phyloP scores from a whole-genome alignment of 2,329 filamentous ascomycete genomes.

The Fusarium musae region DNA sequence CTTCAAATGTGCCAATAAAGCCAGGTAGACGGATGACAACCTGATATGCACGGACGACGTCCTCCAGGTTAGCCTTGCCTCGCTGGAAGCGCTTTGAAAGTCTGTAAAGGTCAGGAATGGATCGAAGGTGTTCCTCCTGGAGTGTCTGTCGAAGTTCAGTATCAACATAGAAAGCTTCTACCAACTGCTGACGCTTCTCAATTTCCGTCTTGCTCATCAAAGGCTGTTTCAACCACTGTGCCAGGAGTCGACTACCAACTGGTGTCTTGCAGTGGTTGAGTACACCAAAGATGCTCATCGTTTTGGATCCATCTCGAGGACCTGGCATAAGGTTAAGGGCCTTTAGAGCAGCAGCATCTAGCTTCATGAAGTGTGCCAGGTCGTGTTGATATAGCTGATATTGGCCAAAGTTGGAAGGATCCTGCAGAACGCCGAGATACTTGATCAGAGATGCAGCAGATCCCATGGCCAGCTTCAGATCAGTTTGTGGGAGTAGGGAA shows the following conservation, averaged over 20 bases:
- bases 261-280: constrained; percentile 98
- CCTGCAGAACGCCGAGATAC: constrained; percentile 90
- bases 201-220: constrained; percentile 92
- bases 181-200: constrained; percentile 89
- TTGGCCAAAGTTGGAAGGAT: constrained; percentile 94
- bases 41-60: constrained; percentile 95
- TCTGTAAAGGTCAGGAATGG: constrained; percentile 93
- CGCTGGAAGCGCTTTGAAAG: constrained; percentile 95
- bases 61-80: constrained; percentile 89
- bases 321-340: constrained; percentile 98
- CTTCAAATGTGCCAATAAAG: constrained; percentile 88
- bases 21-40: constrained; percentile 91
- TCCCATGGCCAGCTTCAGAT: constrained; percentile 95
- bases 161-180: constrained; percentile 93
- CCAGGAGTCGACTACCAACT: constrained; percentile 86
- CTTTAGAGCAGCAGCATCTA: constrained; percentile 92
- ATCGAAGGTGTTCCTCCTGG: constrained; percentile 94
- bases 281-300: constrained; percentile 94
- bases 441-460: constrained; percentile 93
- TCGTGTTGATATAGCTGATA: constrained; percentile 98
- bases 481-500: constrained; percentile 84
- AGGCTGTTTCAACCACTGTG: constrained; percentile 98
- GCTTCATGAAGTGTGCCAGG: constrained; percentile 96
- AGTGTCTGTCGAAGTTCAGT: constrained; percentile 94
- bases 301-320: constrained; percentile 92